Conservation (phyloP, 768 basidiomycete species). For the Termitomyces titanicus region DNA sequence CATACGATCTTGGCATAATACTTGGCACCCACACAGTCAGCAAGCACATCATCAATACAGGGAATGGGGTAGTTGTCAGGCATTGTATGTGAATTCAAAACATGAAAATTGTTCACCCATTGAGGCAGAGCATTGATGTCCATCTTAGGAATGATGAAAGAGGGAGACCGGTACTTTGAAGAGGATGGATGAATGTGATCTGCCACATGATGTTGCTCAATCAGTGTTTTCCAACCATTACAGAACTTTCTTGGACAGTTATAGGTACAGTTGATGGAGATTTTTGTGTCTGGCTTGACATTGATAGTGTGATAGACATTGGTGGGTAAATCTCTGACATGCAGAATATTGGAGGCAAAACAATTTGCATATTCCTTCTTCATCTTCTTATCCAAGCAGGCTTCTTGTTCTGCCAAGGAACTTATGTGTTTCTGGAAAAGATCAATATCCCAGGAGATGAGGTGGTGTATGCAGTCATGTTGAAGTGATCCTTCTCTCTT, state of each 20-base stretch:
- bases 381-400: not conserved
- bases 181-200: not conserved
- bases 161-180: not conserved
- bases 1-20: not conserved
- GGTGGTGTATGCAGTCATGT: no score
- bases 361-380: not conserved
- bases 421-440: no score
- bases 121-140: no score
- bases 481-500: no score
- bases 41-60: constrained; percentile 17
- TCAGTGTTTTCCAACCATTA: not conserved
- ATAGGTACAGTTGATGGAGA: not conserved
- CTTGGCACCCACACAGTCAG: not conserved
- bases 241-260: not conserved
- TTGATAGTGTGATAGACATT: not conserved
- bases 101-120: no score
- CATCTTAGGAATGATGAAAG: no score
- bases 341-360: not conserved
- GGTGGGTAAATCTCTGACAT: no score
- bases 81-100: constrained; percentile 2
- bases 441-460: no score
- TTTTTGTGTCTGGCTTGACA: not conserved
- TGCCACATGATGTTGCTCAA: not conserved
- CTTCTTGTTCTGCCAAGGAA: no score
- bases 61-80: constrained; percentile 21